Base-by-base conservation (phyloP, 257 asterid species). In the Nicotiana sylvestris region DNA sequence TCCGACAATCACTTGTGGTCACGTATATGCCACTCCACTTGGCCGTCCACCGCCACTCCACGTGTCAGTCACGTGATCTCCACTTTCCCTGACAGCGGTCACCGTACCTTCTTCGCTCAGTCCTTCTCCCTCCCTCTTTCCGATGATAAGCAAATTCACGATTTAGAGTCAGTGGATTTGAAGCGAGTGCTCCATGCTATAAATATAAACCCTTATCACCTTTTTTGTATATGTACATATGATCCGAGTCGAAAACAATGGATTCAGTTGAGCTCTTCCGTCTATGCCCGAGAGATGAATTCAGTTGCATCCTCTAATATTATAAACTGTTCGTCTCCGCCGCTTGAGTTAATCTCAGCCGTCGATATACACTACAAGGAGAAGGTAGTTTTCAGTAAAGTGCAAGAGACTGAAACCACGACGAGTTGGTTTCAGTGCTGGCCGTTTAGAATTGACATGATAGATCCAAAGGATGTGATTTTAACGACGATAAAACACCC, bases 341-440 rank as follows among this genome's bases (percentile, higher is more conserved):
- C 92, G 17, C 1, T 76, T 35, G 90, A 91, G 53, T 62, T 95
- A 60, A 90, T 95, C 85, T 92, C 97, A 1, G 94, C 97, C 86
- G 98, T 95, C 13, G 99, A 95, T 56, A 82, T 95, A 35, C 87
- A 46, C 84, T 88, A 91, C 89, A 83, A 81, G 55, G 81, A 83
- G 16, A 21, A 68, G 2, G 69, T 87, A 53, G 81, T 95, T 13
- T 89, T 91, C 88, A 79, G 88, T 6, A 92, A 88, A 56, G 82
- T 84, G 8, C 92, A 86, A 13, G 95, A 90, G 66, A 91, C 91
- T 0, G 98, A 94, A 82, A 91, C 97, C 21, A 86, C 56, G 3
- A 86, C 86, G 83, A 91, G 83, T 15, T 95, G 98, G 99, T 95
- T 92, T 89, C 95, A 89, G 82, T 92, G 93, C 87, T 94, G 97